Evolutionary conservation across 164 flowering plant species (phyloP), one percentile per base, ranked within the genome.

Genomic region (Santalum album): DNA sequence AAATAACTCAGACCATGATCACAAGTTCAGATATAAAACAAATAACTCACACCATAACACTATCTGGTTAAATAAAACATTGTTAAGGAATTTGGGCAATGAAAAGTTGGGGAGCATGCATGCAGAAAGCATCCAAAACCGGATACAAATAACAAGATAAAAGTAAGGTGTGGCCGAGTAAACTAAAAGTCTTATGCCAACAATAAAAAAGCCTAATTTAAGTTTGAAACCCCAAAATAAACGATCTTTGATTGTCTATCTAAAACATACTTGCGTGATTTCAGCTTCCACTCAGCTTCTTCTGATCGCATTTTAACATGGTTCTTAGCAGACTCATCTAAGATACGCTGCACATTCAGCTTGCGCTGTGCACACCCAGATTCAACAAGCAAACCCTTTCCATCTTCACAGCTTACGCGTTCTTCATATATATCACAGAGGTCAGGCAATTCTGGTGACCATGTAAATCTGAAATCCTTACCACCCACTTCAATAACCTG

Each of bases 341-440:
- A 69, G 24, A 79, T 65, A 22, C 99, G 83, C 51, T 87, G 96
- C 59, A 90, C 87, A 66, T 79, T 94, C 63, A 94, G 61, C 72
- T 94, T 94, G 56, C 97, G 90, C 95, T 91, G 87, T 24, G 84
- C 80, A 66, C 80, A 75, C 16, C 97, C 95, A 65, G 95, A 81
- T 74, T 90, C 97, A 60, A 90, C 82, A 67, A 94, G 96, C 73
- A 85, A 69, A 22, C 97, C 99, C 69, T 71, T 73, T 67, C 90
- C 90, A 68, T 78, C 82, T 59, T 79, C 96, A 24, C 86, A 88
- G 67, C 84, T 76, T 68, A 57, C 75, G 51, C 79, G 75, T 69
- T 94, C 96, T 76, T 94, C 96, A 70, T 90, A 94, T 59, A 90
- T 82, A 63, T 90, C 99, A 75, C 96, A 90, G 0, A 81, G 80